Evolutionary conservation across 2,329 filamentous ascomycete genomes (phyloP).

Genomic region (Diaporthe caulivora): DNA sequence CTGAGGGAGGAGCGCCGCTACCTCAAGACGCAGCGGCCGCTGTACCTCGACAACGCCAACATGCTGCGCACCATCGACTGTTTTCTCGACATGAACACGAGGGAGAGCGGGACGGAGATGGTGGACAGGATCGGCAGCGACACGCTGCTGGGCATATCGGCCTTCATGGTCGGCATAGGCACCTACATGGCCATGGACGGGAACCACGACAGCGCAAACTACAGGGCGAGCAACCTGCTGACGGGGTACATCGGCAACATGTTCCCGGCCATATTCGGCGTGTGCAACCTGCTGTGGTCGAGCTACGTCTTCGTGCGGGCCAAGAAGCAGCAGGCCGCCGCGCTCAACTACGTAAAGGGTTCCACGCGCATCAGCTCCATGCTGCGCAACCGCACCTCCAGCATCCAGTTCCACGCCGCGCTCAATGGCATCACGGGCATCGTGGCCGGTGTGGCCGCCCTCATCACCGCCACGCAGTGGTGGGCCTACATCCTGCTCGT

Average conservation of each 20-base stretch:
- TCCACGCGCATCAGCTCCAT: conserved; percentile 44
- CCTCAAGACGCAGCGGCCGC: conserved; percentile 45
- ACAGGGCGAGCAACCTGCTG: conserved; percentile 61
- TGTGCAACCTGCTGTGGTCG: conserved; percentile 63
- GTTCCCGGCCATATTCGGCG: conserved; percentile 60
- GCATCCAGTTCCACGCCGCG: conserved; percentile 58
- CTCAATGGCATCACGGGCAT: conserved; percentile 60
- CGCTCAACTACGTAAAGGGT: conserved; percentile 44
- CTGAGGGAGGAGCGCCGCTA: conserved; percentile 56
- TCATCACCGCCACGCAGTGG: conserved; percentile 64
- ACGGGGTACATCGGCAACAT: conserved; percentile 69
- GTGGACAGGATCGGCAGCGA: conserved; percentile 66
- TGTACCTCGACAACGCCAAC: conserved; percentile 41
- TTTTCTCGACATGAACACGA: conserved; percentile 57
- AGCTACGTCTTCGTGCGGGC: conserved; percentile 56
- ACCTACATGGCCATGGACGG: conserved; percentile 68
- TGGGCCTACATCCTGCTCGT: conserved; percentile 65
- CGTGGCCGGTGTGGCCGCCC: conserved; percentile 61
- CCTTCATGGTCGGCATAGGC: conserved; percentile 62
- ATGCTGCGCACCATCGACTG: conserved; percentile 47
- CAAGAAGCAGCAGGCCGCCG: conserved; percentile 51
- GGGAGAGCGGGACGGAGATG: conserved; percentile 63
- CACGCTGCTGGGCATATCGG: conserved; percentile 60
- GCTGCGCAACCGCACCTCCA: conserved; percentile 52
- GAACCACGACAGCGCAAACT: conserved; percentile 54